These are phyloP conservation scores for Penicillium mononematosum DNA, from an alignment of 495 filamentous ascomycete genomes.

Conservation along the genomic window DNA sequence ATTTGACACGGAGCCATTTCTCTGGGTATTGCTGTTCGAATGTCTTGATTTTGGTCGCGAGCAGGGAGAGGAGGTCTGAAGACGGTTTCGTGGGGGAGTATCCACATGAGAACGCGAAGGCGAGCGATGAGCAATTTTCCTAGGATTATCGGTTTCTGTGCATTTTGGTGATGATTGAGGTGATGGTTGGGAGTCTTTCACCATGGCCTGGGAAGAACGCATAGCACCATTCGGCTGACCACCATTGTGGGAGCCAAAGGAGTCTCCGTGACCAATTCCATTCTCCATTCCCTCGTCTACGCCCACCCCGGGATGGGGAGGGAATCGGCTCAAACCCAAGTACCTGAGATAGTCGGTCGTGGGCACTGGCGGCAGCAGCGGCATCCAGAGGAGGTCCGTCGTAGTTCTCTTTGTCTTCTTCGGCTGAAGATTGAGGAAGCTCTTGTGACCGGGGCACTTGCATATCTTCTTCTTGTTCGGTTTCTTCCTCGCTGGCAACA, in stretches of 20 bases:
- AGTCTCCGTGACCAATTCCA: neutral
- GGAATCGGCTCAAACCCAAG: conserved; percentile 34
- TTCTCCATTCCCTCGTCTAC: conserved; percentile 8
- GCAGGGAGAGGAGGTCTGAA: conserved; percentile 30
- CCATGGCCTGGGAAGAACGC: conserved; percentile 40
- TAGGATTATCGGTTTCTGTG: neutral
- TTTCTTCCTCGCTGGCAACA: conserved; percentile 50
- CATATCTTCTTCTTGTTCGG: conserved; percentile 49
- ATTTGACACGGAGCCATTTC: conserved; percentile 7
- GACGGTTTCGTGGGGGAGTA: conserved; percentile 31
- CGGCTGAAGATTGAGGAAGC: conserved; percentile 27
- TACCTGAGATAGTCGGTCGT: conserved; percentile 43
- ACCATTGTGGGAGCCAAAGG: conserved; percentile 5
- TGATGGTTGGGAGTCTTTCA: conserved; percentile 52
- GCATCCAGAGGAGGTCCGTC: conserved; percentile 28
- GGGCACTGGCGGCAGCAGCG: conserved; percentile 34
- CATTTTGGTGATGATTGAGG: conserved; percentile 21
- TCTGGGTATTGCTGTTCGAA: neutral
- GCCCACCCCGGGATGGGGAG: conserved; percentile 10
- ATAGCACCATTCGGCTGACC: conserved; percentile 15
- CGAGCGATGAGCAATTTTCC: neutral
- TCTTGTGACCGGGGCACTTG: conserved; percentile 33
- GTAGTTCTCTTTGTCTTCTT: conserved; percentile 55
- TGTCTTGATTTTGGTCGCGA: conserved; percentile 11
- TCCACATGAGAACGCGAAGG: conserved; percentile 16